Base-by-base conservation (phyloP, 1,139 yeast species). In the Scheffersomyces segobiensis region DNA sequence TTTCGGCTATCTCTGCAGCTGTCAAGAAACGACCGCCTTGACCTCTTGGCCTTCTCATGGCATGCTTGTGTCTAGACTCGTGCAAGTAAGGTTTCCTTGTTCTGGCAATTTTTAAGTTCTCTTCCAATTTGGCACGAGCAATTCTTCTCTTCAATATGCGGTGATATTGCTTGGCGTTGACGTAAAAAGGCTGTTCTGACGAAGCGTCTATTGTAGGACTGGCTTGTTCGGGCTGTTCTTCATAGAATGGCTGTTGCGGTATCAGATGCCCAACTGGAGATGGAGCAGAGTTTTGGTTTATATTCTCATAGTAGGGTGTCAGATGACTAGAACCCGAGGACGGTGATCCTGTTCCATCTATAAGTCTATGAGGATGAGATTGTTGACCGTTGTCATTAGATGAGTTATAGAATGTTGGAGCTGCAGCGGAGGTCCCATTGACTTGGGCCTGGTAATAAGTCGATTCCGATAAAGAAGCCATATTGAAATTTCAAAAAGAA, bases 21-120 rank as follows among this genome's bases (percentile, higher is more conserved):
- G 99, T 95, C 63, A 96, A 77, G 67, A 96, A 96, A 61, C 99
- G 80, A 3, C 99, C 99, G 42, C 99, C 99, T 75, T 95, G 98
- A 39, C 99, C 99, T 67, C 99, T 85, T 18, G 99, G 99, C 73
- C 99, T 85, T 71, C 99, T 84, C 99, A 96, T 95, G 21, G 99
- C 99, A 73, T 96, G 99, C 72, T 95, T 95, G 74, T 96, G 99
- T 67, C 99, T 85, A 19, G 98, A 92, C 74, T 96, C 99, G 72
- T 96, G 99, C 57, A 96, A 76, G 71, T 96, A 96, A 3, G 99
- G 99, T 69, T 90, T 89, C 64, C 98, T 85, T 8, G 96, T 96
- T 63, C 97, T 83, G 24, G 96, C 96, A 10, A 91, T 91, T 69
- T 91, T 89, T 62, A 95, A 81, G 54, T 87, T 85, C 68, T 95